These are phyloP conservation scores for Lodderomyces beijingensis DNA, from an alignment of 1,139 yeast genomes.

Conservation along the genomic window DNA sequence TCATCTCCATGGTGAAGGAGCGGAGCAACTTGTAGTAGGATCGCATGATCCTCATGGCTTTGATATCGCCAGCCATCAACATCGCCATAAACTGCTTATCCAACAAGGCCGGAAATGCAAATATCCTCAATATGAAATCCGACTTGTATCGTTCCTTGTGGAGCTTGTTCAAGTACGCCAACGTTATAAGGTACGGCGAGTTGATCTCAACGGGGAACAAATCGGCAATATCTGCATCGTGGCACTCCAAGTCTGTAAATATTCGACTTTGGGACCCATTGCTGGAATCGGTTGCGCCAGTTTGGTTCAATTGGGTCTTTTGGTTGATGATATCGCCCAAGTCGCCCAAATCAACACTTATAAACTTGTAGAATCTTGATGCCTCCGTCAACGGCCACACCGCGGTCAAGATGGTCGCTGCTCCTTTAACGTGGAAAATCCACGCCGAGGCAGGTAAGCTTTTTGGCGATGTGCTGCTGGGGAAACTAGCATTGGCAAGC, in stretches of 20 bases:
- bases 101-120: slow-evolving; percentile 88
- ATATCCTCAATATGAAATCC: slow-evolving; percentile 80
- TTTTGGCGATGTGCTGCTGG: slow-evolving; percentile 55
- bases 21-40: slow-evolving; percentile 79
- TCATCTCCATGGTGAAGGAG: slow-evolving; percentile 79
- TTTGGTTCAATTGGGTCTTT: slow-evolving; percentile 22
- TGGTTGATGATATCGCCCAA: slow-evolving; percentile 74
- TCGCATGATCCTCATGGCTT: slow-evolving; percentile 86
- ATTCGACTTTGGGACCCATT: slow-evolving; percentile 18
- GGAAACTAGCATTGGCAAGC: slow-evolving; percentile 84
- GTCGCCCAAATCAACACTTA: slow-evolving; percentile 77
- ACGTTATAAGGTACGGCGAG: slow-evolving; percentile 81
- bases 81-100: slow-evolving; percentile 74
- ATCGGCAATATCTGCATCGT: slow-evolving; percentile 80
- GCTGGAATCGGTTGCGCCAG: slow-evolving; percentile 2
- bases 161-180: slow-evolving; percentile 81
- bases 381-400: slow-evolving; percentile 89
- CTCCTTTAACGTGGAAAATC: slow-evolving; percentile 96
- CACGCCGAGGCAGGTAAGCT: slow-evolving; percentile 90
- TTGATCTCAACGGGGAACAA: slow-evolving; percentile 78
- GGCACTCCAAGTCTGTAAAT: slow-evolving; percentile 68
- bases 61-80: slow-evolving; percentile 76
- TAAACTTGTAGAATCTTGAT: slow-evolving; percentile 68
- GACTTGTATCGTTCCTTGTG: slow-evolving; percentile 79
- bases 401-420: slow-evolving; percentile 90